phyloP scores from a whole-genome alignment of 441 rosid species.

The Isatis lusitanica region DNA sequence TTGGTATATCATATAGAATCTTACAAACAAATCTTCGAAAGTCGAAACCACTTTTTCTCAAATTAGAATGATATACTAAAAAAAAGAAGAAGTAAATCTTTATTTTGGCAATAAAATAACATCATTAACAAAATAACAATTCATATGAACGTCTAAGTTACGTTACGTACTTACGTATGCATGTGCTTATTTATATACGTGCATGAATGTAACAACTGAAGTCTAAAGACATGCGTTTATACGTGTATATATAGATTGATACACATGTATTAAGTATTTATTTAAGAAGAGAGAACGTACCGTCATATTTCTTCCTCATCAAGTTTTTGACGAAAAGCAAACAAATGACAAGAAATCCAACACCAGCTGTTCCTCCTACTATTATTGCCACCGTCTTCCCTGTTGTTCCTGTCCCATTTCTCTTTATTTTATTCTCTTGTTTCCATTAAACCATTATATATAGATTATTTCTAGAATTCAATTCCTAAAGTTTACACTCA shows the following conservation, averaged over 20 bases:
- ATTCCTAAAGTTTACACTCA: background rate
- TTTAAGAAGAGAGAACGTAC: slow-evolving; percentile 33
- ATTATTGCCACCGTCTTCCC: slow-evolving; percentile 93
- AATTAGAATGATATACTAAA: background rate
- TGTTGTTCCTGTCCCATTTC: slow-evolving; percentile 50
- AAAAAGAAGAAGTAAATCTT: background rate
- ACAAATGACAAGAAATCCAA: slow-evolving; percentile 78
- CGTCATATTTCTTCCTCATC: slow-evolving; percentile 81
- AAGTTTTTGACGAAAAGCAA: slow-evolving; percentile 65
- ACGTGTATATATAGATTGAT: background rate
- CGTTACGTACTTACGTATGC: slow-evolving; percentile 20
- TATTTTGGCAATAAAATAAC: background rate
- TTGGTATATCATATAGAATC: slow-evolving; percentile 24
- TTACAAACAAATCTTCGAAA: slow-evolving; percentile 12
- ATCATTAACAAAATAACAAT: background rate
- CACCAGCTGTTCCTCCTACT: slow-evolving; percentile 85
- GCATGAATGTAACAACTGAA: background rate
- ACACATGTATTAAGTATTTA: background rate
- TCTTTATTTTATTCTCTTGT: background rate
- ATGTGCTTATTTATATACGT: slow-evolving; percentile 13
- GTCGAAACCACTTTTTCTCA: background rate
- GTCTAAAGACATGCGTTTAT: background rate
- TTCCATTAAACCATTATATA: background rate
- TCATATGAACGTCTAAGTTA: background rate
- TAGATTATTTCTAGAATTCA: background rate